Base-by-base conservation (phyloP, 805 yeast genomes). In the Pichia paraexigua region DNA sequence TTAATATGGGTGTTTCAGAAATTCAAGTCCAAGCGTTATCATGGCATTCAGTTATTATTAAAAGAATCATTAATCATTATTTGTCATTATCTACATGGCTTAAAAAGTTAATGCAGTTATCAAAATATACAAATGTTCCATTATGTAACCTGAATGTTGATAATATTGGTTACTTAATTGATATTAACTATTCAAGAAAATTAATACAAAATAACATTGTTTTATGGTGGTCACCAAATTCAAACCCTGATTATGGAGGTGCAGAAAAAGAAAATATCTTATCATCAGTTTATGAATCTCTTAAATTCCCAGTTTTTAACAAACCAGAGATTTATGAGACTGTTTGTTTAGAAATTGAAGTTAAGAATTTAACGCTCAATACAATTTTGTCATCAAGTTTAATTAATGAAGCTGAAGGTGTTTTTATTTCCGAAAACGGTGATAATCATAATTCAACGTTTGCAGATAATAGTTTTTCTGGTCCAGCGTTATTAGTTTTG, bases 191-290 rank as follows among this genome's bases (percentile, higher is more conserved):
- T 65, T 95, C 98, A 0, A 74, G 99, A 60, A 74, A 82, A 48
- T 73, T 94, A 51, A 72, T 72, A 20, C 75, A 80, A 45, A 78
- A 79, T 46, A 79, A 82, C 53, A 78, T 87, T 41, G 84, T 92
- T 7, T 70, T 95, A 30, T 94, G 99, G 98, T 94, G 99, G 98
- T 87, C 96, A 0, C 79, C 83, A 4, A 74, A 75, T 20, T 86
- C 92, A 0, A 67, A 77, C 44, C 92, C 97, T 0, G 97, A 89
- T 61, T 83, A 79, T 60, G 97, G 96, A 30, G 96, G 96, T 0
- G 62, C 71, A 43, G 91, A 89, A 63, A 78, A 76, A 58, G 94
- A 86, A 60, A 71, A 70, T 11, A 56, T 72, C 22, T 55, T 71
- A 12, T 63, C 71, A 22, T 59, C 67, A 15, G 66, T 73, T 56